Percentiles rank a stretch among this genome's conserved stretches.
Conservation (phyloP, 192 early-diverging fungal genomes). For the Haplosporangium gracile region DNA sequence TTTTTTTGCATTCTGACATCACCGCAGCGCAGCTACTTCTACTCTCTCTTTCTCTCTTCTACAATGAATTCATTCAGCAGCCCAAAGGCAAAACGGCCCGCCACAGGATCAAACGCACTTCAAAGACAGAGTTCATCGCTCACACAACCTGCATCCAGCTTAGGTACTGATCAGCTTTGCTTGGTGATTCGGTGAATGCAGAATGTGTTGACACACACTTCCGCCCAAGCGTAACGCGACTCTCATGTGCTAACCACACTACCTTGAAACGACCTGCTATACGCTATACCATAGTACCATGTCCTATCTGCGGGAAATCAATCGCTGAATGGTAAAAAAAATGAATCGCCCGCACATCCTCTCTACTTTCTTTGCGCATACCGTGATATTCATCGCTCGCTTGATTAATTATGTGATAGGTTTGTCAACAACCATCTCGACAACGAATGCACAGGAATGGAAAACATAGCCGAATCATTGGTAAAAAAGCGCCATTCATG, state of each 20-base stretch:
- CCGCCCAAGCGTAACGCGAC: neutral
- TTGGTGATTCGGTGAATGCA: neutral
- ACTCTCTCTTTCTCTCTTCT: neutral
- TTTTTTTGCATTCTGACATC: neutral
- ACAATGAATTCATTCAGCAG: slow-evolving; percentile 24
- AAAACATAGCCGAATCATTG: slow-evolving; percentile 26
- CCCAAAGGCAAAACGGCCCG: slow-evolving; percentile 17
- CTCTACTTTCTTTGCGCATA: neutral
- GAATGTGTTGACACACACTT: neutral
- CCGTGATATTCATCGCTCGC: neutral
- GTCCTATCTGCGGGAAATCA: slow-evolving; percentile 63
- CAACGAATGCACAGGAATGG: slow-evolving; percentile 50
- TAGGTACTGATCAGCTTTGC: neutral
- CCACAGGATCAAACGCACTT: neutral
- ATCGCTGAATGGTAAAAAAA: slow-evolving; percentile 39
- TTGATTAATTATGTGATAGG: neutral
- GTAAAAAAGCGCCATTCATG: neutral
- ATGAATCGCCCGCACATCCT: neutral
- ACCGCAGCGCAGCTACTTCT: neutral
- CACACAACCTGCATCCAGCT: neutral
- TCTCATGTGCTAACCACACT: no score
- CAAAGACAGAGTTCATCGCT: neutral
- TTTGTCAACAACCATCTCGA: slow-evolving; percentile 69
- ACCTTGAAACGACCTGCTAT: no score
- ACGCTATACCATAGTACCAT: slow-evolving; percentile 48